Conservation (phyloP, 768 basidiomycete genomes). For the Phaffia australis region DNA sequence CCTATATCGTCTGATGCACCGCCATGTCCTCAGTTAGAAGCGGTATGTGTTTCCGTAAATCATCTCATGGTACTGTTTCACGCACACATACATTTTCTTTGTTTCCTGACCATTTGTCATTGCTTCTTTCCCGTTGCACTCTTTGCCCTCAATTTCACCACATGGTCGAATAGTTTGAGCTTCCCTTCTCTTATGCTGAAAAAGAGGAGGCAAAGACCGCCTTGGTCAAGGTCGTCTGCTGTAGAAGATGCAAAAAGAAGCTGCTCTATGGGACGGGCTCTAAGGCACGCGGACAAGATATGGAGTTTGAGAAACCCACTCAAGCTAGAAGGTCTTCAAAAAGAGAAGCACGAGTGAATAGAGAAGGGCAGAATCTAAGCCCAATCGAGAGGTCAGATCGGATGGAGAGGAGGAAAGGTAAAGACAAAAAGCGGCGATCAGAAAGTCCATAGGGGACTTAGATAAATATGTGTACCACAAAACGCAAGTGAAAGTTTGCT, state of each 20-base stretch:
- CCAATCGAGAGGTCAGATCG: too few species aligned
- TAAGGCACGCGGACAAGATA: too few species aligned
- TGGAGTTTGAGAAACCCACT: too few species aligned
- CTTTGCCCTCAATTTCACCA: not conserved
- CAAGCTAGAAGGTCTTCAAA: too few species aligned
- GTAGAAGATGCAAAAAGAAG: constrained; percentile 65
- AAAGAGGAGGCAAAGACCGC: constrained; percentile 61
- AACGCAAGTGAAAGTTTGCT: too few species aligned
- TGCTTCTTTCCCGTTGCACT: not conserved
- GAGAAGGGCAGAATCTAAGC: too few species aligned
- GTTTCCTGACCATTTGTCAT: not conserved
- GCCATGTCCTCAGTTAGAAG: constrained; percentile 6
- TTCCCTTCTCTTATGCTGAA: constrained; percentile 82
- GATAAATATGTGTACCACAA: too few species aligned
- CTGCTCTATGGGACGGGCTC: constrained; percentile 46
- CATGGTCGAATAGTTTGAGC: constrained; percentile 46
- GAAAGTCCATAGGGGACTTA: too few species aligned
- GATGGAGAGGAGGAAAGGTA: too few species aligned
- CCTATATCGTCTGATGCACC: not conserved
- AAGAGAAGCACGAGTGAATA: too few species aligned
- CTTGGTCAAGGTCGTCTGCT: constrained; percentile 83
- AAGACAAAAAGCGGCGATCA: too few species aligned
- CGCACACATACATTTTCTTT: not conserved
- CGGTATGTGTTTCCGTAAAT: not conserved
- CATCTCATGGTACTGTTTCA: too few species aligned